Evolutionary conservation across 257 asterid species (phyloP), one percentile per base, ranked within the genome.

Genomic region (Rhazya stricta): DNA sequence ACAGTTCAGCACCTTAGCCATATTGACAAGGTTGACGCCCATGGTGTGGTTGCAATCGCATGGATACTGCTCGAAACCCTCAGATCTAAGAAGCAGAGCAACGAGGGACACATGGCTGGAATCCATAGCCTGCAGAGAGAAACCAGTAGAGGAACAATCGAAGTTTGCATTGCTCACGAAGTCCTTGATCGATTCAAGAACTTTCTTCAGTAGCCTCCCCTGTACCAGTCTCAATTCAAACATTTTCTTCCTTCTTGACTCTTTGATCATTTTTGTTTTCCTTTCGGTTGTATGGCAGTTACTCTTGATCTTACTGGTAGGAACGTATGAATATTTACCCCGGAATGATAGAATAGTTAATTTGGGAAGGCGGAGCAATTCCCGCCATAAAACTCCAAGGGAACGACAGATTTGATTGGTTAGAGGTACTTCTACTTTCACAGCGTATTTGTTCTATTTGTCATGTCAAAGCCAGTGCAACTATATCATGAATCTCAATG

Each of bases 81-180:
- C 87, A 5, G 87, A 79, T 45, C 87, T 69, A 68, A 84, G 85
- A 42, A 84, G 80, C 13, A 84, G 74, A 21, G 83, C 77, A 75
- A 84, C 87, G 71, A 84, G 76, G 30, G 87, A 83, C 23, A 84
- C 87, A 41, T 81, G 87, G 74, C 87, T 81, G 66, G 85, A 78
- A 41, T 81, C 85, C 87, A 84, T 84, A 23, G 87, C 87, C 56
- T 84, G 85, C 5, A 84, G 78, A 15, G 85, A 84, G 57, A 84
- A 84, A 30, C 87, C 85, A 6, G 83, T 76, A 36, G 87, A 77
- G 18, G 87, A 81, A 67, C 87, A 84, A 25, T 84, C 87, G 23
- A 84, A 84, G 73, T 81, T 84, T 11, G 83, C 87, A 66, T 84
- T 85, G 32, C 57, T 84, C 6, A 84, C 87, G 74, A 84, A 53